These are phyloP conservation scores for Pleurozium schreberi DNA, from an alignment of 225 moss, liverwort and hornwort genomes.

Conservation along the genomic window DNA sequence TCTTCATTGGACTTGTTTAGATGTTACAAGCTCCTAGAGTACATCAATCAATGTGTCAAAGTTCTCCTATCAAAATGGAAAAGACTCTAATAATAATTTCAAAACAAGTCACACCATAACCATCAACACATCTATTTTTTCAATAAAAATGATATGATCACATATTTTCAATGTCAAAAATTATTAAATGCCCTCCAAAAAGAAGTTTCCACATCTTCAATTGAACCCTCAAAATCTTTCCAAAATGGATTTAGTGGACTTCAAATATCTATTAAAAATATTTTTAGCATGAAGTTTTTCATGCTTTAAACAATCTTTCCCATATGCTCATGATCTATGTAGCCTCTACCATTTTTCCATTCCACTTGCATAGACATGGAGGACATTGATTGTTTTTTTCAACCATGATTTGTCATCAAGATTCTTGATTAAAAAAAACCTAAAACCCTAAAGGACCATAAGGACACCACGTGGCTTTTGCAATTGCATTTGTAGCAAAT, in stretches of 20 bases:
- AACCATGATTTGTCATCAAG: background rate
- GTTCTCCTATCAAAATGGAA: background rate
- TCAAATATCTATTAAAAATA: background rate
- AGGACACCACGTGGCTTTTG: too few species aligned
- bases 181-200: background rate
- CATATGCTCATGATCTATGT: background rate
- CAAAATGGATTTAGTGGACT: background rate
- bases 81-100: background rate
- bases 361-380: background rate
- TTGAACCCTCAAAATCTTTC: background rate
- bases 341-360: background rate
- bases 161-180: background rate
- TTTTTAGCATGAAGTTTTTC: accelerated
- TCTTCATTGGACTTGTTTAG: too few species aligned
- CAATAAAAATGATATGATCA: background rate
- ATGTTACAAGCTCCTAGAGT: too few species aligned
- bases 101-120: background rate
- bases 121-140: background rate
- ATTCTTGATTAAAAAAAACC: background rate
- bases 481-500: too few species aligned
- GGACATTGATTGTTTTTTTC: background rate
- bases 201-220: background rate
- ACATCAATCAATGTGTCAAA: background rate
- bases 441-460: too few species aligned
- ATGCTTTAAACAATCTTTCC: background rate